Base-by-base conservation (phyloP, 2,329 filamentous ascomycete species). In the Nothomitra cinnamomea region DNA sequence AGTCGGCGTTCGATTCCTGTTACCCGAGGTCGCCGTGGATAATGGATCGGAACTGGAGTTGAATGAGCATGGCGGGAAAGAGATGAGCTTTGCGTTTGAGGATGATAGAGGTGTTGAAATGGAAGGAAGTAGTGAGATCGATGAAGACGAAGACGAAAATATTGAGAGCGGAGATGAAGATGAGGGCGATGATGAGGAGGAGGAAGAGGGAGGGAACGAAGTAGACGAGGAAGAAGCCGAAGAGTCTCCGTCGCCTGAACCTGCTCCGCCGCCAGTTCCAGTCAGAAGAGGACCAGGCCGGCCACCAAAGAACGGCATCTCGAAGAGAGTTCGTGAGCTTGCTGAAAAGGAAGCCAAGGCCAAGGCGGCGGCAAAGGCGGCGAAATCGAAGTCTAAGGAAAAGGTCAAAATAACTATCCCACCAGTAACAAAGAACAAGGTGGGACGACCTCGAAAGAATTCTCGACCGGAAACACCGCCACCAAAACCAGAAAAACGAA, bases 231-330 rank as follows among this genome's bases (percentile, higher is more conserved):
- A 56, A 28, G 51, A 54, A 38, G 45, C 53, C 36, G 12, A 52
- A 21, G 54, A 58, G 10, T 49, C 45, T 25, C 67, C 28, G 66
- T 61, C 21, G 62, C 45, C 61, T 57, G 67, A 65, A 58, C 67
- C 67, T 59, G 64, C 65, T 43, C 64, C 66, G 25, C 67, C 67
- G 52, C 69, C 72, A 60, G 67, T 78, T 28, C 76, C 78, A 25
- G 83, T 79, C 66, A 82, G 83, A 57, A 80, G 85, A 59, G 85
- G 85, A 13, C 85, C 85, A 8, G 85, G 85, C n/a, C 72, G 85
- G 53, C 85, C 85, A 19, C 85, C 85, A 0, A 89, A 89, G 69
- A 85, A 89, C 61, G 85, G 85, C 25, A 76, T 88, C 79, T 89
- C 85, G 1, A 88, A 88, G 67, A 74, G 85, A 54, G 82, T 88